phyloP scores from a whole-genome alignment of 371 early-diverging fungal genomes.

The Fennellomyces sp. region DNA sequence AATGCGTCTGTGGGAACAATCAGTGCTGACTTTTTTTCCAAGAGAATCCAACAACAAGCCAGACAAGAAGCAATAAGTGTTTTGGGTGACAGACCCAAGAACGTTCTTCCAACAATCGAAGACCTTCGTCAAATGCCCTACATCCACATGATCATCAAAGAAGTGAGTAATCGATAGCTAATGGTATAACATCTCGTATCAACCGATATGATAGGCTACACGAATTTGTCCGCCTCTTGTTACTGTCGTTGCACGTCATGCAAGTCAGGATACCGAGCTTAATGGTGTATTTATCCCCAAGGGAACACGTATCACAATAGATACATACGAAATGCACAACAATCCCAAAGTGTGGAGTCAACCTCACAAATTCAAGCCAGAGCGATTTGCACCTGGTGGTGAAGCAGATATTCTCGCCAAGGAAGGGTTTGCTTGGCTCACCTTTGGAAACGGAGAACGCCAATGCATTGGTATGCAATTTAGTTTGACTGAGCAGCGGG shows the following conservation, averaged over 20 bases:
- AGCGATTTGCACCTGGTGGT: no score
- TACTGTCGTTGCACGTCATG: slow-evolving; percentile 11
- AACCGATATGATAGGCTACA: slow-evolving; percentile 27
- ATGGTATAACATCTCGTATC: no score
- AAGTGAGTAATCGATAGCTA: no score
- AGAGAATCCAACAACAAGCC: slow-evolving; percentile 42
- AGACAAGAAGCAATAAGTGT: slow-evolving; percentile 45
- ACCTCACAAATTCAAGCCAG: no score
- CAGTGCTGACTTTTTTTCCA: not conserved
- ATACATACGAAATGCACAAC: slow-evolving; percentile 23
- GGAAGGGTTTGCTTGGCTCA: slow-evolving; percentile 22
- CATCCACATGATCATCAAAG: no score
- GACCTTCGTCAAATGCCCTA: slow-evolving; percentile 32
- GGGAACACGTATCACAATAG: slow-evolving; percentile 30
- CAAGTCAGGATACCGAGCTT: slow-evolving; percentile 23
- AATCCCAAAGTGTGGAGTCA: slow-evolving; percentile 20
- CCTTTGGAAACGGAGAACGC: slow-evolving; percentile 33
- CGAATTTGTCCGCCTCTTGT: slow-evolving; percentile 36
- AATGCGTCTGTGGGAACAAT: not conserved
- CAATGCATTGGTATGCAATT: slow-evolving; percentile 26
- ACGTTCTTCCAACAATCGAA: slow-evolving; percentile 38
- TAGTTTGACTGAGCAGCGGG: slow-evolving; percentile 19
- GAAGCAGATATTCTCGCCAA: slow-evolving; percentile 6
- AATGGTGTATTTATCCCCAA: no score
- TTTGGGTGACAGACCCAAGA: slow-evolving; percentile 41